These are phyloP conservation scores for Paraleonurus japonicus DNA, from an alignment of 257 asterid species.

Conservation along the genomic window DNA sequence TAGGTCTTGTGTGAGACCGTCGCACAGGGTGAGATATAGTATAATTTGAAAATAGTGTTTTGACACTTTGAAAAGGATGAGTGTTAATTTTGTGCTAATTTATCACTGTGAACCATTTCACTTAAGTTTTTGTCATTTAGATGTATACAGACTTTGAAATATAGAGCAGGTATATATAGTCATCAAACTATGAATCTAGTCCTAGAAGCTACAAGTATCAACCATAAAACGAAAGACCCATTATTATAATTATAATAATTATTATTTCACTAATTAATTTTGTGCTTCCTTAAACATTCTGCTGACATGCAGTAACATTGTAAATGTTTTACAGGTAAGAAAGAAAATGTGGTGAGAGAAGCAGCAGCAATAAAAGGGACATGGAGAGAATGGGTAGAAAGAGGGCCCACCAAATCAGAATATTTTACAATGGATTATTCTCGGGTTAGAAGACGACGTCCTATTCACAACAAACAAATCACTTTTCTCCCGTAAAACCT, in stretches of 20 bases:
- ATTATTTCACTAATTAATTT: not conserved
- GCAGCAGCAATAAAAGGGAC: conserved; percentile 38
- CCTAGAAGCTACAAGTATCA: not conserved
- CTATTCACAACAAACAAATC: conserved; percentile 64
- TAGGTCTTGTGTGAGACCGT: too few species aligned
- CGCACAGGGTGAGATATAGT: too few species aligned
- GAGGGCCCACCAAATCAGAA: conserved; percentile 39
- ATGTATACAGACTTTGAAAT: not conserved
- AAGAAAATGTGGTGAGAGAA: conserved; percentile 32
- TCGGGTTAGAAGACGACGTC: conserved; percentile 62
- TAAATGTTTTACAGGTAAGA: conserved; percentile 35
- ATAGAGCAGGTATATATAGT: not conserved
- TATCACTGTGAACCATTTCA: too few species aligned
- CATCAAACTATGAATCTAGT: not conserved
- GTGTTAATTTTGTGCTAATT: too few species aligned
- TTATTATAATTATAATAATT: not conserved
- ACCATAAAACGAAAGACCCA: not conserved
- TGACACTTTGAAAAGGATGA: too few species aligned
- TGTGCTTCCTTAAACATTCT: not conserved
- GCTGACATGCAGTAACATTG: too few species aligned
- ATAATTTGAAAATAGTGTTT: too few species aligned
- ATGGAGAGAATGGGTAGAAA: conserved; percentile 50
- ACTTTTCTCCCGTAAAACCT: conserved; percentile 53
- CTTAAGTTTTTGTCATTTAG: too few species aligned
- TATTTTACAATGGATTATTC: conserved; percentile 71